Conservation (phyloP, 2,329 filamentous ascomycete species). For the Paecilomyces sp. region DNA sequence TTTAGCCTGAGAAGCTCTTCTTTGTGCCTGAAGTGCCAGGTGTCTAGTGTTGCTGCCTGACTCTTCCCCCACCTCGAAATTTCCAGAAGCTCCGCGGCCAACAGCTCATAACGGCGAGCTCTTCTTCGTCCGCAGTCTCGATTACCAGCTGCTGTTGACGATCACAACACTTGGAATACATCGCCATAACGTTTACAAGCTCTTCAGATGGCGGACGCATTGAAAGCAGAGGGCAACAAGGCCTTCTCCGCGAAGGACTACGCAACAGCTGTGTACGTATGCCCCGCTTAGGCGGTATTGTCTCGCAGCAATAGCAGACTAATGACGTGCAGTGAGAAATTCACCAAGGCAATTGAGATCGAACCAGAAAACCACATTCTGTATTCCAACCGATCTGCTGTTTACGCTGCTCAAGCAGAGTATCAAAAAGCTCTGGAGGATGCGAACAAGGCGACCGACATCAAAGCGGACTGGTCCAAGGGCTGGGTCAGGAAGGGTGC, state of each 20-base stretch:
- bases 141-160: constrained; percentile 5
- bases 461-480: constrained; percentile 98
- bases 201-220: constrained; percentile 61
- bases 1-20: not conserved
- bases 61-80: constrained; percentile 29
- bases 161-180: not conserved
- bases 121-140: constrained; percentile 2
- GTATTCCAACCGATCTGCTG: constrained; percentile 90
- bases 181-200: not conserved
- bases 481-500: constrained; percentile 92
- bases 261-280: constrained; percentile 80
- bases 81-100: constrained; percentile 34
- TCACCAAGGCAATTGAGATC: constrained; percentile 83
- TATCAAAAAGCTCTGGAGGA: constrained; percentile 80
- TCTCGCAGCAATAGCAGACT: constrained; percentile 4
- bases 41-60: constrained; percentile 13
- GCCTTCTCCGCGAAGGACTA: constrained; percentile 98
- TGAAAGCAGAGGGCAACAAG: constrained; percentile 98
- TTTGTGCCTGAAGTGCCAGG: not conserved
- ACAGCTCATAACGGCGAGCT: constrained; percentile 15
- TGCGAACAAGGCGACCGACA: constrained; percentile 83
- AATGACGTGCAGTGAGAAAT: constrained; percentile 65
- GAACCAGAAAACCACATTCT: constrained; percentile 91
- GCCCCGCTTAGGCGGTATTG: constrained; percentile 12
- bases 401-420: constrained; percentile 81